Evolutionary conservation across 345 rosid genomes (phyloP), one percentile per base, ranked within the genome.

Genomic region (Acer saccharum): DNA sequence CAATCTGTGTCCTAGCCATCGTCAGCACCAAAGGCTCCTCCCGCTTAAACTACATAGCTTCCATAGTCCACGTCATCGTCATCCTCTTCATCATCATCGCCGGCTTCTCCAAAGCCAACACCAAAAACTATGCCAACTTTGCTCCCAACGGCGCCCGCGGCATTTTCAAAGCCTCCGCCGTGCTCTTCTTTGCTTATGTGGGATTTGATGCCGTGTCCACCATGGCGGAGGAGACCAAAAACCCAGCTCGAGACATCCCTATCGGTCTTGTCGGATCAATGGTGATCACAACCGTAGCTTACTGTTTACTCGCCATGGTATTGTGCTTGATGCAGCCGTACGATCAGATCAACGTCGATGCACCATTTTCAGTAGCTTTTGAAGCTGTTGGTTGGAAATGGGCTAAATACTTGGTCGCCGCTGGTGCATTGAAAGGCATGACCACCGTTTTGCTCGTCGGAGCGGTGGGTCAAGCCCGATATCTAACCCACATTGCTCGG

Each of bases 201-300:
- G 98, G 98, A 6, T 95, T 93, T 4, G 98, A 95, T 48, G 97
- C 95, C 0, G 95, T 95, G 57, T 80, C 98, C 1, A 95, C 98
- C 0, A 88, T 93, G 95, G 98, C 98, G 0, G 98, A 95, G 80
- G 98, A 93, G 80, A 92, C 97, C 2, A 92, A 93, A 72, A 87
- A 95, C 78, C 98, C 98, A 0, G 91, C 88, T 25, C 71, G 80
- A n/a, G 93, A 95, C 69, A 90, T 95, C 60, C 98, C 98, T 0
- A 87, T 95, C 14, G 99, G 99, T 20, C 90, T 95, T 9, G 86
- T 93, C 0, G 99, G 96, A 1, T 95, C 98, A 0, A 92, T 93
- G 97, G 21, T 80, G 3, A 68, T 95, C 69, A 87, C 83, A 0
- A 90, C 91, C 0, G 2, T 44, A 1, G 83, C 79, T 17, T 95